These are phyloP conservation scores for Chaetomiaceae sp. DNA, from an alignment of 2,329 filamentous ascomycete species.

Conservation along the genomic window DNA sequence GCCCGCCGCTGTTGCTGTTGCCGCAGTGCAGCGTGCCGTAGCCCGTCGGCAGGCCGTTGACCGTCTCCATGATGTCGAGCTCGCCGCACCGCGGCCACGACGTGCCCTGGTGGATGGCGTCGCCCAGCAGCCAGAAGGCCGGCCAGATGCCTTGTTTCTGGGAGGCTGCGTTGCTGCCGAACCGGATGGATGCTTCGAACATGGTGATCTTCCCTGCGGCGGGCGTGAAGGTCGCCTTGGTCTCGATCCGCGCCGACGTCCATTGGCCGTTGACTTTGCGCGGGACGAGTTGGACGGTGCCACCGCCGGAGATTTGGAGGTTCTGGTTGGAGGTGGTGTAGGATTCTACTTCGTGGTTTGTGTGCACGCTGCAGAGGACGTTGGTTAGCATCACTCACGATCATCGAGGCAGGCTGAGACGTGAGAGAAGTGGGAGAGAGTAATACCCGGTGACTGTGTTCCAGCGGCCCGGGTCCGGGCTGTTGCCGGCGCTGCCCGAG, in stretches of 20 bases:
- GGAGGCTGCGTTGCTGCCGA: conserved; percentile 35
- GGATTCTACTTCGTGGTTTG: conserved; percentile 47
- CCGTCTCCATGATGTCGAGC: conserved; percentile 52
- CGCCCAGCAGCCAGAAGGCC: conserved; percentile 52
- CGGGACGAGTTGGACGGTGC: conserved; percentile 47
- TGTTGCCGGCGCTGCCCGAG: conserved; percentile 30
- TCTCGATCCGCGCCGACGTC: conserved; percentile 52
- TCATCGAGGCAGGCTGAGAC: neutral
- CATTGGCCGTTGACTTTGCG: conserved; percentile 37
- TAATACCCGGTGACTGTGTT: conserved; percentile 31
- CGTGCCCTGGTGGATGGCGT: conserved; percentile 41
- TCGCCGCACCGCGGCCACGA: conserved; percentile 50
- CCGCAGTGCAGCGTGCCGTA: conserved; percentile 51
- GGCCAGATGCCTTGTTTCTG: conserved; percentile 52
- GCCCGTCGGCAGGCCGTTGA: conserved; percentile 43
- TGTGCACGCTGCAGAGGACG: conserved; percentile 30
- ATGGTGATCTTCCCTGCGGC: conserved; percentile 39
- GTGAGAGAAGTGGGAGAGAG: neutral
- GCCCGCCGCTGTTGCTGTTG: conserved; percentile 32
- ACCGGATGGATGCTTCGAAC: conserved; percentile 41
- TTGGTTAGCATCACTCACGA: neutral
- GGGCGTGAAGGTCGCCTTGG: conserved; percentile 42
- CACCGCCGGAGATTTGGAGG: conserved; percentile 44
- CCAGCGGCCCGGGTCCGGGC: conserved; percentile 36
- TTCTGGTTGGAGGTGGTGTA: conserved; percentile 43